Evolutionary conservation across 2,329 filamentous ascomycete species (phyloP).

Genomic region (Pseudogymnoascus sp.): DNA sequence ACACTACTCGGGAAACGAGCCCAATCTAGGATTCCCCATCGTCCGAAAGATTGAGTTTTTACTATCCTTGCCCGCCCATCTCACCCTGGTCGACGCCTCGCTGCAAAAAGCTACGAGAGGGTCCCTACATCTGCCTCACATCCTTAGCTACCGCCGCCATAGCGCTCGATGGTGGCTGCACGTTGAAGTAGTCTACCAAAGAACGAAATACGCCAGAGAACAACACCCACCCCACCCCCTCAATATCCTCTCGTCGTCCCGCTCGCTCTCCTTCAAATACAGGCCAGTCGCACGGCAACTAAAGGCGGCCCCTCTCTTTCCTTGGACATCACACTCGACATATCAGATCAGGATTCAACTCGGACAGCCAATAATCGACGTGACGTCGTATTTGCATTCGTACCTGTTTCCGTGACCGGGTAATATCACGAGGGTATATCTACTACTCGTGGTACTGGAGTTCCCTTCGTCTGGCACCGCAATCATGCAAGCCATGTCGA

Average conservation of each 20-base stretch:
- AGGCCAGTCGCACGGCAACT: slow-evolving; percentile 6
- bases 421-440: not conserved
- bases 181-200: slow-evolving; percentile 2
- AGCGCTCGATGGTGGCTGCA: slow-evolving; percentile 2
- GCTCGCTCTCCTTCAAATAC: slow-evolving; percentile 2
- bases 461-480: not conserved
- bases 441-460: not conserved
- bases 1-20: slow-evolving; percentile 4
- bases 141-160: not conserved
- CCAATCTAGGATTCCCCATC: slow-evolving; percentile 3
- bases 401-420: not conserved
- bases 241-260: not conserved
- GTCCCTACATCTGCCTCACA: not conserved
- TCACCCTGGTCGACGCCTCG: not conserved
- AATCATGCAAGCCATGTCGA: slow-evolving; percentile 26
- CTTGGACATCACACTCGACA: not conserved
- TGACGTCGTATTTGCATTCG: not conserved
- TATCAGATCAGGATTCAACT: not conserved
- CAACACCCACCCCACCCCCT: not conserved
- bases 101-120: not conserved
- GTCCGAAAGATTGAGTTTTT: slow-evolving; percentile 7
- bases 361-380: slow-evolving; percentile 1
- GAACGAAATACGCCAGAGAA: slow-evolving; percentile 3
- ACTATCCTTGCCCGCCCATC: not conserved
- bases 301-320: slow-evolving; percentile 3